These are phyloP conservation scores for Sphaerulina musiva DNA, from an alignment of 2,329 filamentous ascomycete genomes.

Conservation along the genomic window DNA sequence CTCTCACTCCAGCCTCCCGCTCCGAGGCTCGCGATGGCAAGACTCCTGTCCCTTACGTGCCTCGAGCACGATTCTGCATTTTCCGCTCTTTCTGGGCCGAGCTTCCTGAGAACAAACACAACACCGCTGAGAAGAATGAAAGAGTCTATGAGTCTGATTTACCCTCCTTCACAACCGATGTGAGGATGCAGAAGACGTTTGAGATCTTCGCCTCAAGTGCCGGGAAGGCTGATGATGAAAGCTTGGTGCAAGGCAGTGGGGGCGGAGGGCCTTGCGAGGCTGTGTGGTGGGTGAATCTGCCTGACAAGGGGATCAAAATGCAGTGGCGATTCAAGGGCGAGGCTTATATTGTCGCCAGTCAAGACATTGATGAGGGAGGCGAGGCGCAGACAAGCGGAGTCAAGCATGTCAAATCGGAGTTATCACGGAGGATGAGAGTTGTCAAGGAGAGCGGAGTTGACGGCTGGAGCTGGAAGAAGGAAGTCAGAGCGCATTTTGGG, in stretches of 20 bases:
- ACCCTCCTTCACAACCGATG: conserved; percentile 79
- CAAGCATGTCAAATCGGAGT: conserved; percentile 52
- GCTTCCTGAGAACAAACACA: conserved; percentile 65
- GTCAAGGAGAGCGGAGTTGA: conserved; percentile 40
- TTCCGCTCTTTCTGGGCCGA: conserved; percentile 78
- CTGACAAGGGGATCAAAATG: conserved; percentile 48
- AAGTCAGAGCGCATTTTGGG: conserved; percentile 82
- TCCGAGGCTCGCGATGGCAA: conserved; percentile 27
- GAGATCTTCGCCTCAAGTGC: conserved; percentile 57
- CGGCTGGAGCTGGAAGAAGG: conserved; percentile 69
- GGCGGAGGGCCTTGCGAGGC: conserved; percentile 71
- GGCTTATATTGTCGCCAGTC: conserved; percentile 63
- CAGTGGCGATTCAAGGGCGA: conserved; percentile 82
- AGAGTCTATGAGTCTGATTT: conserved; percentile 67
- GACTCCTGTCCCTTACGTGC: conserved; percentile 39
- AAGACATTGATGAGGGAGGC: conserved; percentile 54
- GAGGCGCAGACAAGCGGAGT: conserved; percentile 47
- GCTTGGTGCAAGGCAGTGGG: conserved; percentile 47
- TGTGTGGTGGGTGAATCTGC: conserved; percentile 65
- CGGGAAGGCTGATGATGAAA: conserved; percentile 42
- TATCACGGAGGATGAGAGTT: conserved; percentile 59
- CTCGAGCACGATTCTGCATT: conserved; percentile 70
- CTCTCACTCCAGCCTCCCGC: conserved; percentile 35
- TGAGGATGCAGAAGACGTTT: conserved; percentile 73
- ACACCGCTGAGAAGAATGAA: conserved; percentile 66